Conservation (phyloP, 208 protist species). For the Strigomonas culicis region DNA sequence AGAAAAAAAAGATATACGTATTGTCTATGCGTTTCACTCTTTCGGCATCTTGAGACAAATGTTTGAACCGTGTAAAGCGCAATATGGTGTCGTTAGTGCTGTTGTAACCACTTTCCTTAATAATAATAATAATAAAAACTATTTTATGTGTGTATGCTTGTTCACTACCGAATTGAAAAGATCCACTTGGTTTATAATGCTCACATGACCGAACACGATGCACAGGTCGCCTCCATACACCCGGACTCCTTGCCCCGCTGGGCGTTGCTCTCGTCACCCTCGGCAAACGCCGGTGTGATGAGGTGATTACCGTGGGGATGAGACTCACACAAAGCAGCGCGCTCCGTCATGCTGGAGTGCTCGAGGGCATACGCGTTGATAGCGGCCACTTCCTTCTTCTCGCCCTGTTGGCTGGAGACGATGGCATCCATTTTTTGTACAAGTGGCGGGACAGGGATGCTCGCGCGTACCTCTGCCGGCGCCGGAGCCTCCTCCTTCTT, state of each 20-base stretch:
- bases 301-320: not conserved
- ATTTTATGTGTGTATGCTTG: slow-evolving; percentile 4
- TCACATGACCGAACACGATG: not conserved
- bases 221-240: slow-evolving; percentile 5
- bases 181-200: not conserved
- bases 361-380: slow-evolving; percentile 5
- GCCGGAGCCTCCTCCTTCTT: not conserved
- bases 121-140: slow-evolving; percentile 3
- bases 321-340: no score
- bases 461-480: not conserved
- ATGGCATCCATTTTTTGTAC: not conserved
- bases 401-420: not conserved
- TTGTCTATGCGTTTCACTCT: not conserved
- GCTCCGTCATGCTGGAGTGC: not conserved
- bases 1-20: slow-evolving; percentile 1
- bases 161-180: not conserved
- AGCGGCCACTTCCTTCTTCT: not conserved
- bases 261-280: not conserved
- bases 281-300: not conserved
- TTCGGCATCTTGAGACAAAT: not conserved
- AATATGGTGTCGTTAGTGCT: no score
- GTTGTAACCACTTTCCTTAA: not conserved
- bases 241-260: not conserved
- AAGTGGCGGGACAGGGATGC: not conserved
- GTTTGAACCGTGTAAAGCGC: no score